Base-by-base conservation (phyloP, 371 early-diverging fungal genomes). In the Rhizopus microsporus region DNA sequence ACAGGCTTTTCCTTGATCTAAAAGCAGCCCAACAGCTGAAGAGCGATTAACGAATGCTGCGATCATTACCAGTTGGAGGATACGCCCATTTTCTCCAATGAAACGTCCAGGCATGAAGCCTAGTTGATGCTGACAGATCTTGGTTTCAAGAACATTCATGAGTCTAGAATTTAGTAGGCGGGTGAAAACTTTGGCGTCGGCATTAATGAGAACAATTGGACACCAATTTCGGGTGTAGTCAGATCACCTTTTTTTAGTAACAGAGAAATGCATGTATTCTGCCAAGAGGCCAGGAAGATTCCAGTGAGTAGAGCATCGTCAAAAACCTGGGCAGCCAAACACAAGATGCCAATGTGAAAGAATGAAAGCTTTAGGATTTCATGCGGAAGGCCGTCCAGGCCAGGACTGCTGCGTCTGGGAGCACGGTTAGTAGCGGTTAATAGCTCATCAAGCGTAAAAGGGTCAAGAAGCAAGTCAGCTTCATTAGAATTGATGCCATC, bases 141-240 rank as follows among this genome's bases (percentile, higher is more conserved):
- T 35, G 37, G 37, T 35, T 35, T 35, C 37, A 35, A 35, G 37
- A 35, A 9, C 9, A 35, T 35, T 35, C 16, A 45, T 45, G 3
- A 66, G 35, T 0, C 61, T 50, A 9, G 38, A 30, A 2, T 54
- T 57, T 23, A 72, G 38, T 8, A 67, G 34, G 0, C 62, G 51
- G 3, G 61, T 67, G 48, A 69, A 69, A 0, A 73, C 15, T 32
- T 69, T 73, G 16, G 54, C 65, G 34, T 69, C 73, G 1, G 58
- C 45, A 34, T 68, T 69, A 6, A 69, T 69, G 9, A 72, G 59
- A 0, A 65, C 59, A 0, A 73, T 63, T 3, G 69, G 69, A 2
- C 68, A 42, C 61, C 65, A 69, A 49, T 69, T 73, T 0, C 37
- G 31, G 1, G 69, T 30, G 7, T 47, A 34, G 7, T 40, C 0